A percentile compares a stretch with the other conserved stretches of the same genome.
Conservation (phyloP, 768 basidiomycete species). For the Chalciporus chontae region DNA sequence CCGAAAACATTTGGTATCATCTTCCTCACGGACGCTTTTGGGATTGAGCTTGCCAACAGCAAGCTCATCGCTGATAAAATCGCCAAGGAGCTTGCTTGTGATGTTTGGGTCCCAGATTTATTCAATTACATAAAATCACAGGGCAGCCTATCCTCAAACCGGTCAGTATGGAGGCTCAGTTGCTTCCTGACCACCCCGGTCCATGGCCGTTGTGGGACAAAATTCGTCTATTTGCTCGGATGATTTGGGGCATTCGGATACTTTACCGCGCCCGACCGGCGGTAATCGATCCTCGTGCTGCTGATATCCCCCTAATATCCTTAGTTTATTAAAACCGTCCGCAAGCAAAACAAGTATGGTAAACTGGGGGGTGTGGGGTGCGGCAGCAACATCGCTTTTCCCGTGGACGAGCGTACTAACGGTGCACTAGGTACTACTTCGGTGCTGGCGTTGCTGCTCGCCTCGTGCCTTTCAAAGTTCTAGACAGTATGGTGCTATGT, state of each 20-base stretch:
- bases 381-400: neutral
- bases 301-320: neutral
- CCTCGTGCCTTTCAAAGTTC: constrained; percentile 27
- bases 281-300: constrained; percentile 26
- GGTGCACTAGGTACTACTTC: constrained; percentile 34
- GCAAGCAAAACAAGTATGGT: constrained; percentile 36
- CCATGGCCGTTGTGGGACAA: constrained; percentile 15
- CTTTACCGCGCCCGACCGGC: constrained; percentile 24
- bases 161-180: constrained; percentile 24
- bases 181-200: constrained; percentile 30
- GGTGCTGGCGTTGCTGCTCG: constrained; percentile 31
- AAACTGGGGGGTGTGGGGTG: constrained; percentile 44
- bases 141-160: constrained; percentile 29
- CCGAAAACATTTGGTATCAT: constrained; percentile 38
- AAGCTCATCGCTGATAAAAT: constrained; percentile 57
- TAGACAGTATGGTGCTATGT: constrained; percentile 38
- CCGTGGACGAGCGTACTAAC: neutral
- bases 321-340: constrained; percentile 37
- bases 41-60: constrained; percentile 47
- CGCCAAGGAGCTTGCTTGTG: constrained; percentile 45
- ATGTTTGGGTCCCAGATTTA: constrained; percentile 63
- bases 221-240: constrained; percentile 13
- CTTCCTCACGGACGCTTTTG: constrained; percentile 56
- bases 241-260: constrained; percentile 19
- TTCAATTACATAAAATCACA: constrained; percentile 32